Evolutionary conservation across 1,139 yeast genomes (phyloP).

Genomic region (Debaryomycetaceae sp.): DNA sequence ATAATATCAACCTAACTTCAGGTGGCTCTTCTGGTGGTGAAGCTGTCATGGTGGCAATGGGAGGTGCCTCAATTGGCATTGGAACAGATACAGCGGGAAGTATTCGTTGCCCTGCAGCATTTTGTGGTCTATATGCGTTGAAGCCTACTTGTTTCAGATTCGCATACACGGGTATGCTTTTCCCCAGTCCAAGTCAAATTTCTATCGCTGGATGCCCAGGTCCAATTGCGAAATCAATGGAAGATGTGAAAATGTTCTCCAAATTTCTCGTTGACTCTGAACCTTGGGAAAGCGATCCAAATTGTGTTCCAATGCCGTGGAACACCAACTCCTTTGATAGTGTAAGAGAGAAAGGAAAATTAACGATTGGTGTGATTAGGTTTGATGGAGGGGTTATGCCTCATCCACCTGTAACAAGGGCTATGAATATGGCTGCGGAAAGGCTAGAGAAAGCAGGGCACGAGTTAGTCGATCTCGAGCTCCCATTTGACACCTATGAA

Average conservation of each 20-base stretch:
- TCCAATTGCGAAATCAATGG: constrained; percentile 20
- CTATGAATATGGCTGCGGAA: constrained; percentile 8
- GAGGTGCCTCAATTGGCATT: constrained; percentile 22
- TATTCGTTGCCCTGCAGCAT: constrained; percentile 26
- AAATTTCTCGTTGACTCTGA: constrained; percentile 15
- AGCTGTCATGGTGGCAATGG: constrained; percentile 20
- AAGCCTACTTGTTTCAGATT: constrained; percentile 16
- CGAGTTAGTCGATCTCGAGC: constrained; percentile 12
- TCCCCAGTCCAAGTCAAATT: constrained; percentile 15
- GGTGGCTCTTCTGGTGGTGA: constrained; percentile 38
- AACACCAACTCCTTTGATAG: neutral
- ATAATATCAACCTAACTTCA: constrained; percentile 50
- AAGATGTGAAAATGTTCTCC: constrained; percentile 19
- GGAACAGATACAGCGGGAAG: constrained; percentile 31
- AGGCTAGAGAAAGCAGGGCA: constrained; percentile 12
- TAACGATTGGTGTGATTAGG: neutral
- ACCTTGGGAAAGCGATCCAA: constrained; percentile 14
- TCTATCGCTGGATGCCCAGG: constrained; percentile 15
- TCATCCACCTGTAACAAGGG: constrained; percentile 17
- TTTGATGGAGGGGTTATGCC: constrained; percentile 11
- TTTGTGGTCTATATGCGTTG: constrained; percentile 24
- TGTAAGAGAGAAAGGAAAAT: neutral
- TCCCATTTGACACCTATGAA: constrained; percentile 7
- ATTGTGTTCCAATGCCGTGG: constrained; percentile 14
- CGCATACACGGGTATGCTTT: constrained; percentile 10